Evolutionary conservation across 73 alveolate genomes (phyloP).

Genomic region (Paramecium primaurelia): DNA sequence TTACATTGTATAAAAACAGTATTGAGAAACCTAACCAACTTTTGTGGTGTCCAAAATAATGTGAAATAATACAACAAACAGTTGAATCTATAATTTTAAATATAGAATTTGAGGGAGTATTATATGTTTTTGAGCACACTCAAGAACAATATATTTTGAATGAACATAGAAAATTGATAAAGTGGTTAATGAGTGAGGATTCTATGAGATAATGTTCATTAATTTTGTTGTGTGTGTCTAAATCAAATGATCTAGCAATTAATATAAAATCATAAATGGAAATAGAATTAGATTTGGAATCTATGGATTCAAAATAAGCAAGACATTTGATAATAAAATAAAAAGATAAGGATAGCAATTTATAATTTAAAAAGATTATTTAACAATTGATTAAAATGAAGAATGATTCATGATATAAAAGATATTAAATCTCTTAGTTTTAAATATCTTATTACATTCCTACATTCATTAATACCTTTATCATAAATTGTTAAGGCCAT

Average conservation of each 20-base stretch:
- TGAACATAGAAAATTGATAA: not conserved
- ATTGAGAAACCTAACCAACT: not conserved
- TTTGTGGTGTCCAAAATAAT: not conserved
- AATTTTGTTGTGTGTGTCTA: not conserved
- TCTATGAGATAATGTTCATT: constrained; percentile 14
- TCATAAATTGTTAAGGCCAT: not conserved
- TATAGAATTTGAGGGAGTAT: not conserved
- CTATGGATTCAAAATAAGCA: constrained; percentile 45
- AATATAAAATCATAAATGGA: not conserved
- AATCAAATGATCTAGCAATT: not conserved
- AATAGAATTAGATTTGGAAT: constrained; percentile 7
- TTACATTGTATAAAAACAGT: not conserved
- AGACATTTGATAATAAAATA: not conserved
- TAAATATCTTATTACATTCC: not conserved
- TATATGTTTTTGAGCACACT: not conserved
- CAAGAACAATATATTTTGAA: not conserved
- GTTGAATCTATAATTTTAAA: constrained; percentile 19
- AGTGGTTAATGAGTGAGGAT: constrained; percentile 33
- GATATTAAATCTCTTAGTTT: not conserved
- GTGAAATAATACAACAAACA: not conserved
- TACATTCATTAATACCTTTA: not conserved
- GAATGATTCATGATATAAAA: not conserved
- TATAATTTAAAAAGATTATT: not conserved
- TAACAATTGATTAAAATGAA: not conserved
- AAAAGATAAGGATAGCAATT: not conserved